phyloP scores from a whole-genome alignment of 331 rosid genomes.

The Dryas integrifolia region DNA sequence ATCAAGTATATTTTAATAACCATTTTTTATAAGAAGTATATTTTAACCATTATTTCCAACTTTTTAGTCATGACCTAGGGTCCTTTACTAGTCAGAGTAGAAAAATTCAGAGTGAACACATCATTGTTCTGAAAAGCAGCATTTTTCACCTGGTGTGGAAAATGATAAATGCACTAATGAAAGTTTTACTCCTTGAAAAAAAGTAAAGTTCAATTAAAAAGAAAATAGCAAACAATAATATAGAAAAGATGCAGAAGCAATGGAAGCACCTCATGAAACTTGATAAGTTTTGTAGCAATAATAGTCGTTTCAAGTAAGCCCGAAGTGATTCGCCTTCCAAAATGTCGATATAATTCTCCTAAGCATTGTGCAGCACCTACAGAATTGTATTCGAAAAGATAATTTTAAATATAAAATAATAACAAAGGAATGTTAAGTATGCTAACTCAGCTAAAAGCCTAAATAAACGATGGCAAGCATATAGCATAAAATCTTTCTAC shows the following conservation, averaged over 20 bases:
- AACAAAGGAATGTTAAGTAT: not conserved
- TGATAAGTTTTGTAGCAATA: constrained; percentile 77
- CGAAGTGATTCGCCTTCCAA: constrained; percentile 91
- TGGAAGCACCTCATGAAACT: constrained; percentile 65
- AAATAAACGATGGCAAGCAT: constrained; percentile 6
- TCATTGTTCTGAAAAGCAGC: not conserved
- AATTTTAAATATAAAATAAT: not conserved
- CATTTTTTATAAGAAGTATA: not conserved
- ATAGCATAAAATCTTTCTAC: not conserved
- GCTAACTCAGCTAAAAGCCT: not conserved
- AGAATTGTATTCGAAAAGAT: constrained; percentile 27
- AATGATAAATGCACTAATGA: not conserved
- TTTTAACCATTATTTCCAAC: constrained; percentile 4
- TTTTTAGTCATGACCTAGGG: not conserved
- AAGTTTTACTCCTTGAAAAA: not conserved
- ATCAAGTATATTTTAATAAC: not conserved
- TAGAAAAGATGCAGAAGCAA: constrained; percentile 22
- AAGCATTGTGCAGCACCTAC: constrained; percentile 87
- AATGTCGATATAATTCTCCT: constrained; percentile 85
- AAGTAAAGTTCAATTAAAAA: not conserved
- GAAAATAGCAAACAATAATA: constrained; percentile 13
- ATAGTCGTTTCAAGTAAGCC: constrained; percentile 86
- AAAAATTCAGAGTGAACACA: not conserved
- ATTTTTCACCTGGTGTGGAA: not conserved
- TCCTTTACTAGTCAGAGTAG: not conserved